Base-by-base conservation (phyloP, 192 early-diverging fungal species). In the Linderina pennispora region DNA sequence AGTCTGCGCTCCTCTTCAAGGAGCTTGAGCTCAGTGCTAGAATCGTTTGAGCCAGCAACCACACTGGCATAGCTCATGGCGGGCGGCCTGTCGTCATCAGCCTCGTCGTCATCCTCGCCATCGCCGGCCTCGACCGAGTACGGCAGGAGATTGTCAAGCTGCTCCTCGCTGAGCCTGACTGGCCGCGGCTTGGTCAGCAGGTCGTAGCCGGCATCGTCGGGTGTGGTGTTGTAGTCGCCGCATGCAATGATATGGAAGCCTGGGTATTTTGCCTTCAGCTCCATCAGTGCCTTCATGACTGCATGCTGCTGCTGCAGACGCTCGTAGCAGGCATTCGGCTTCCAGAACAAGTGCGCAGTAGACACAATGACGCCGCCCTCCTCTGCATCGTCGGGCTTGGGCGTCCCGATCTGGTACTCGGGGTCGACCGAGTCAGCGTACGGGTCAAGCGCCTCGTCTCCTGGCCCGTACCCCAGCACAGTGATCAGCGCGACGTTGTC, bases 151-250 rank as follows among this genome's bases (percentile, higher is more conserved):
- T 74, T 65, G 23, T 74, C 70, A 7, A 58, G 41, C 51, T 74
- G 70, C 58, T 50, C 48, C 10, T 74, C 70, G 37, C 47, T 74
- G 16, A 74, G 71, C 3, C 40, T 36, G 8, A 76, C 58, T 0
- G 78, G 77, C 8, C 77, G 67, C 35, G 55, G 36, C 43, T 58
- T 74, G 13, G 77, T 78, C 55, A 78, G 49, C 14, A 76, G 56
- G 31, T 60, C 65, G 56, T 80, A 80, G 9, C 70, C 76, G 28
- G 76, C 78, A 43, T 80, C 78, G 21, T 76, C 69, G 1, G 78
- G 78, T 1, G 78, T 80, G 8, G 78, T 80, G 42, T 80, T 80
- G 53, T 69, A 80, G 47, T 80, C 78, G 46, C 62, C 55, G 8
- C 58, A 62, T 7, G 50, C 57, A 13, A 66, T 51, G 20, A 65